phyloP scores from a whole-genome alignment of 2,329 filamentous ascomycete genomes.

The Penicillium sp. region DNA sequence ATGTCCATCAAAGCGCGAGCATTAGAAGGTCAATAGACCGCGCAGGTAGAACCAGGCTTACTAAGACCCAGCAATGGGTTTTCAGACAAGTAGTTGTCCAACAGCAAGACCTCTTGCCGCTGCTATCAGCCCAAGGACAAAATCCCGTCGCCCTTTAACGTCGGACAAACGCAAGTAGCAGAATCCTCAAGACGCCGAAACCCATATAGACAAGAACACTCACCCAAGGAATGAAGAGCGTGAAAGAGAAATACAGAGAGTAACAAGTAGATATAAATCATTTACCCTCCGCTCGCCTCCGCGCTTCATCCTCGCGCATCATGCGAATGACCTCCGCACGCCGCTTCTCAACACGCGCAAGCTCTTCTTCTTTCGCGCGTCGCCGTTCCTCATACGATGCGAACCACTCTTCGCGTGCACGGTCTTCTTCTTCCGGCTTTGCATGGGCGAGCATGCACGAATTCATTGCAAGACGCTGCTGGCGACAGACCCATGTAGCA shows the following conservation, averaged over 20 bases:
- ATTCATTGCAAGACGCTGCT: conserved; percentile 82
- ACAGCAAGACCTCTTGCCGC: not conserved
- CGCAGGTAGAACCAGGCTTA: not conserved
- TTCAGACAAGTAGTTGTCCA: not conserved
- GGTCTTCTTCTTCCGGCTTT: conserved; percentile 78
- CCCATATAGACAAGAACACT: conserved; percentile 22
- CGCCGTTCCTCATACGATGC: conserved; percentile 67
- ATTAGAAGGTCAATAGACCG: not conserved
- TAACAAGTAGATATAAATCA: conserved; percentile 11
- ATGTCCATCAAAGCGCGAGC: not conserved
- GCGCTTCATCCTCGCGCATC: conserved; percentile 40
- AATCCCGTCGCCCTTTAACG: not conserved
- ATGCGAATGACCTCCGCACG: conserved; percentile 42
- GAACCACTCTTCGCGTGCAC: conserved; percentile 92
- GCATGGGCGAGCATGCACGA: conserved; percentile 85
- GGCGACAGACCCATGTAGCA: conserved; percentile 79
- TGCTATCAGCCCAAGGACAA: not conserved
- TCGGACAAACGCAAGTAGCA: conserved; percentile 14
- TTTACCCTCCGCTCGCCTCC: conserved; percentile 18
- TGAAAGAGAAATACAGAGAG: not conserved
- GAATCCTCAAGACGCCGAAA: conserved; percentile 17
- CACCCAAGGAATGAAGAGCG: conserved; percentile 9
- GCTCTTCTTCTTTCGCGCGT: conserved; percentile 62
- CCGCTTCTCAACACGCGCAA: conserved; percentile 39
- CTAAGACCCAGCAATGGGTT: not conserved